Evolutionary conservation across 2,329 filamentous ascomycete genomes (phyloP).

Genomic region (Fusarium torulosum): DNA sequence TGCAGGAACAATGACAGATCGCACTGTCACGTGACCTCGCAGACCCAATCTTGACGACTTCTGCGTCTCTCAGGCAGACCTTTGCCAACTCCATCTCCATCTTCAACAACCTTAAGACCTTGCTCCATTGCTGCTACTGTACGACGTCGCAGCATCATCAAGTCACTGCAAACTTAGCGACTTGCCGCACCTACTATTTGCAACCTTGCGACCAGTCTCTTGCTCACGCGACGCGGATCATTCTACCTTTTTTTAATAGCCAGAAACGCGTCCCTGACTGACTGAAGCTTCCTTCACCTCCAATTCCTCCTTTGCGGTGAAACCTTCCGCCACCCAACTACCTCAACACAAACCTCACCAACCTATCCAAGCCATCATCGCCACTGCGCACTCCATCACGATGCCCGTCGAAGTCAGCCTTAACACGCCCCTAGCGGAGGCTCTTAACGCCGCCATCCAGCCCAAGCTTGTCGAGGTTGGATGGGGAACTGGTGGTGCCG

Average conservation of each 20-base stretch:
- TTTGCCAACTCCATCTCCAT: constrained; percentile 47
- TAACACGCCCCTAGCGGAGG: constrained; percentile 85
- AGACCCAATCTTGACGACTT: constrained; percentile 48
- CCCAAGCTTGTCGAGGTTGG: constrained; percentile 93
- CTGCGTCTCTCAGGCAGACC: constrained; percentile 45
- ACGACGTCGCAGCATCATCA: constrained; percentile 35
- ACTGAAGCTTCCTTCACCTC: constrained; percentile 34
- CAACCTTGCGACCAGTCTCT: constrained; percentile 36
- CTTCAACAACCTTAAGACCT: constrained; percentile 41
- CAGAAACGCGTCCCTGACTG: constrained; percentile 44
- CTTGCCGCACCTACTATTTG: constrained; percentile 8
- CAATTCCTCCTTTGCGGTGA: constrained; percentile 40
- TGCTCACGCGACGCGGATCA: constrained; percentile 47
- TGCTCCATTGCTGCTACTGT: constrained; percentile 37
- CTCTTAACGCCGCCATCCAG: constrained; percentile 85
- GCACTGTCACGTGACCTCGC: constrained; percentile 45
- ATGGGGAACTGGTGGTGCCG: constrained; percentile 83
- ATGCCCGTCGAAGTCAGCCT: constrained; percentile 85
- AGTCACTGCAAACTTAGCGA: constrained; percentile 32
- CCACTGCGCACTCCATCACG: constrained; percentile 47
- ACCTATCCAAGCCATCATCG: constrained; percentile 8
- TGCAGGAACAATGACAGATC: constrained; percentile 25
- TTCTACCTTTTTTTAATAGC: constrained; percentile 6
- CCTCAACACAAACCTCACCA: constrained; percentile 7
- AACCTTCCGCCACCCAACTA: constrained; percentile 40